Conservation (phyloP, 2,329 filamentous ascomycete species). For the Tolypocladium sp. region DNA sequence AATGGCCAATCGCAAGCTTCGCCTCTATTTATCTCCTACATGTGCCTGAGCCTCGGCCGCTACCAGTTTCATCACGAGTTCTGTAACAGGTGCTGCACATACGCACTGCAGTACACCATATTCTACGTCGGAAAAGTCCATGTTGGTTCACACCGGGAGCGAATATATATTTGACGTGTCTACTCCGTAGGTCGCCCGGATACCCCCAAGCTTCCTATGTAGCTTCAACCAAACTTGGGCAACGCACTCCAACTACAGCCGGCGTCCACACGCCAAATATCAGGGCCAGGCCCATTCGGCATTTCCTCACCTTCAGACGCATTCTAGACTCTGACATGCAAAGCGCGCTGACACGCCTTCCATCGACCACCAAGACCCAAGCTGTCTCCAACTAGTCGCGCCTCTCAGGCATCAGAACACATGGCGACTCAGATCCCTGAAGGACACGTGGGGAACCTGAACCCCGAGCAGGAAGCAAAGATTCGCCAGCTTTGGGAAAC, state of each 20-base stretch:
- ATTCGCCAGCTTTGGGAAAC: conserved; percentile 78
- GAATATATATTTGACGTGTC: neutral
- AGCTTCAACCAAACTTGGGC: neutral
- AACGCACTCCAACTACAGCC: neutral
- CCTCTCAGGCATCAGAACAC: neutral
- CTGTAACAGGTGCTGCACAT: neutral
- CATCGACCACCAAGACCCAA: neutral
- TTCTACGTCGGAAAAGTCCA: neutral
- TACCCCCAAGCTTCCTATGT: neutral
- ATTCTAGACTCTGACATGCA: neutral
- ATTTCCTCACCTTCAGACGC: neutral
- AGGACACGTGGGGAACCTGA: conserved; percentile 79
- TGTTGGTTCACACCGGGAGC: neutral
- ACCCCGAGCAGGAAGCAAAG: conserved; percentile 78
- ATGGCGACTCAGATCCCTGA: neutral
- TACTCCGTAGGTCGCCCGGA: neutral
- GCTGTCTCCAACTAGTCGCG: neutral
- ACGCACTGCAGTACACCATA: neutral
- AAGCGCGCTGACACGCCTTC: neutral
- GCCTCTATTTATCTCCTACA: neutral
- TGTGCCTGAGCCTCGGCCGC: neutral
- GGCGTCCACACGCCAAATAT: neutral
- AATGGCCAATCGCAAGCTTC: neutral
- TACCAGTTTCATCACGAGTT: neutral
- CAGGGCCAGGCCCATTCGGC: neutral